Conservation (phyloP, 768 basidiomycete genomes). For the Cystofilobasidium ferigula region DNA sequence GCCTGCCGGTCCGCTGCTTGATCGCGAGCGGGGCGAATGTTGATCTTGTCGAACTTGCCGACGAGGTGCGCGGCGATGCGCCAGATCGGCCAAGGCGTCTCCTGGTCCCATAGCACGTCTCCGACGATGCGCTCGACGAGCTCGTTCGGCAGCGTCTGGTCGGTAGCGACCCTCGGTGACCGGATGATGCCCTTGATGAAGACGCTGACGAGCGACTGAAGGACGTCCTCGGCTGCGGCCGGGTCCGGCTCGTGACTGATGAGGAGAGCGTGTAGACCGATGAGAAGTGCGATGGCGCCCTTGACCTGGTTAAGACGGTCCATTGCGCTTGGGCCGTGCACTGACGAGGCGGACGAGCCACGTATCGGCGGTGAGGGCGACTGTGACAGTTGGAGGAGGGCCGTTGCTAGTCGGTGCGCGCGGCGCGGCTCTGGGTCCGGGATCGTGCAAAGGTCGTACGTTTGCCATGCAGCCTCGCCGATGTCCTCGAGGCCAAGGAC, state of each 20-base stretch:
- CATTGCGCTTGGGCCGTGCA: not conserved
- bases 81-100: not conserved
- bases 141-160: slow-evolving; percentile 1
- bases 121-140: not conserved
- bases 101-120: not conserved
- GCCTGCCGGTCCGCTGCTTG: not conserved
- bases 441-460: not conserved
- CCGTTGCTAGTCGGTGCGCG: not conserved
- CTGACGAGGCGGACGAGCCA: not conserved
- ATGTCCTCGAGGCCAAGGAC: not conserved
- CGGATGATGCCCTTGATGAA: slow-evolving; percentile 12
- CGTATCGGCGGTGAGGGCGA: not conserved
- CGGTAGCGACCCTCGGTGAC: not conserved
- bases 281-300: not conserved
- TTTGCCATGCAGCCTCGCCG: not conserved
- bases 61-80: not conserved
- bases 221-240: not conserved
- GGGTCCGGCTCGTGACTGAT: not conserved
- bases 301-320: not conserved
- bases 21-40: not conserved
- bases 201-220: slow-evolving; percentile 7
- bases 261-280: slow-evolving; percentile 2
- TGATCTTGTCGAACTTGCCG: not conserved
- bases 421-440: not conserved
- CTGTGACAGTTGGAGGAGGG: not conserved